Conservation (phyloP, 2,329 filamentous ascomycete species). For the Aspergillus novoparasiticus region DNA sequence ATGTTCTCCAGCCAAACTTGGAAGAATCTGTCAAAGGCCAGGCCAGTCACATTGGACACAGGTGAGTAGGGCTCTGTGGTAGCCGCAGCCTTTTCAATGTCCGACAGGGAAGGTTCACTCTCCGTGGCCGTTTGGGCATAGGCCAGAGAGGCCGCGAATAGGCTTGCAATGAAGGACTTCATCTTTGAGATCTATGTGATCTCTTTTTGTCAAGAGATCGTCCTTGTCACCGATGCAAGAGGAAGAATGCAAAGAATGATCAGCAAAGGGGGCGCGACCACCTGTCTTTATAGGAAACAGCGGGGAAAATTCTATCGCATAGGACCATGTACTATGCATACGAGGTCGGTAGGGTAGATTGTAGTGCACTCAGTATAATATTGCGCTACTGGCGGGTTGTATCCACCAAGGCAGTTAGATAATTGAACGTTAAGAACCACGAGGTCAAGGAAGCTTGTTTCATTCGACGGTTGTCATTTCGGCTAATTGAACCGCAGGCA, state of each 20-base stretch:
- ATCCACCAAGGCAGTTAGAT: conserved; percentile 4
- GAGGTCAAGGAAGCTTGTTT: conserved; percentile 10
- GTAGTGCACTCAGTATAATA: neutral
- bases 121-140: conserved; percentile 30
- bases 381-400: neutral
- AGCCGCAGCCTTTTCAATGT: conserved; percentile 45
- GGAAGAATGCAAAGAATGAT: neutral
- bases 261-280: neutral
- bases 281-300: conserved; percentile 8
- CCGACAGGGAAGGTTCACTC: conserved; percentile 29
- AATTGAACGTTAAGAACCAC: conserved; percentile 9
- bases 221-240: neutral
- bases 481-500: neutral
- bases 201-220: neutral
- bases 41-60: conserved; percentile 67
- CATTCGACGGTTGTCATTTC: conserved; percentile 12
- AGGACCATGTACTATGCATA: conserved; percentile 6
- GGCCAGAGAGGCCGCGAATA: conserved; percentile 30
- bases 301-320: neutral
- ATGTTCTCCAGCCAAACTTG: conserved; percentile 81
- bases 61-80: conserved; percentile 65
- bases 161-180: conserved; percentile 44
- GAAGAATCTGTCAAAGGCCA: conserved; percentile 71
- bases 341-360: neutral
- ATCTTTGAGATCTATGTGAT: conserved; percentile 42